phyloP scores from a whole-genome alignment of 805 yeast genomes.

The Komagataella pastoris region DNA sequence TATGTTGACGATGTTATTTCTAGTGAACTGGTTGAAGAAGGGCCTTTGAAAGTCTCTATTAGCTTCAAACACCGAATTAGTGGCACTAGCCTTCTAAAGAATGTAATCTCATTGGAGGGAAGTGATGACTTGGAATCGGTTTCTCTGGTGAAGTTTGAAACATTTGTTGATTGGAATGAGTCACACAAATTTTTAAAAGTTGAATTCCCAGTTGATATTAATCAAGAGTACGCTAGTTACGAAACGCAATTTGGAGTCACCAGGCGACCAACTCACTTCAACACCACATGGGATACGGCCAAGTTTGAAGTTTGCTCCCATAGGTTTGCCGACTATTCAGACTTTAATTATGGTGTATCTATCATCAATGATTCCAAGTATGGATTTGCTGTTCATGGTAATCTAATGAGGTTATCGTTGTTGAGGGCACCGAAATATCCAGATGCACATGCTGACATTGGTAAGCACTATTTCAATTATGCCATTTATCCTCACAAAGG shows the following conservation, averaged over 20 bases:
- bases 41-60: slow-evolving; percentile 51
- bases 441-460: slow-evolving; percentile 92
- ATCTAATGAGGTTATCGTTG: slow-evolving; percentile 72
- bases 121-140: slow-evolving; percentile 19
- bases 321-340: slow-evolving; percentile 86
- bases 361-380: slow-evolving; percentile 76
- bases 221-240: slow-evolving; percentile 65
- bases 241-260: slow-evolving; percentile 94
- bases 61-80: slow-evolving; percentile 51
- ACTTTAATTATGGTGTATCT: slow-evolving; percentile 75
- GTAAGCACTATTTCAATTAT: slow-evolving; percentile 68
- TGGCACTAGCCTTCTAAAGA: slow-evolving; percentile 40
- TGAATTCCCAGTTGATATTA: slow-evolving; percentile 83
- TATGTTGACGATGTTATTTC: slow-evolving; percentile 29
- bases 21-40: slow-evolving; percentile 27
- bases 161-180: slow-evolving; percentile 77
- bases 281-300: slow-evolving; percentile 94
- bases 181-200: slow-evolving; percentile 81
- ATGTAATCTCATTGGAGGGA: slow-evolving; percentile 61
- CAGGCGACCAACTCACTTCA: slow-evolving; percentile 85
- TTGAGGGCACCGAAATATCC: slow-evolving; percentile 91
- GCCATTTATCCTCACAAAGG: slow-evolving; percentile 80
- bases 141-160: slow-evolving; percentile 35
- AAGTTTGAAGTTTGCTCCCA: slow-evolving; percentile 94
- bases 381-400: slow-evolving; percentile 93